Percentiles rank a stretch among this genome's conserved stretches.
Conservation (phyloP, 768 basidiomycete genomes). For the Auricularia cornea region DNA sequence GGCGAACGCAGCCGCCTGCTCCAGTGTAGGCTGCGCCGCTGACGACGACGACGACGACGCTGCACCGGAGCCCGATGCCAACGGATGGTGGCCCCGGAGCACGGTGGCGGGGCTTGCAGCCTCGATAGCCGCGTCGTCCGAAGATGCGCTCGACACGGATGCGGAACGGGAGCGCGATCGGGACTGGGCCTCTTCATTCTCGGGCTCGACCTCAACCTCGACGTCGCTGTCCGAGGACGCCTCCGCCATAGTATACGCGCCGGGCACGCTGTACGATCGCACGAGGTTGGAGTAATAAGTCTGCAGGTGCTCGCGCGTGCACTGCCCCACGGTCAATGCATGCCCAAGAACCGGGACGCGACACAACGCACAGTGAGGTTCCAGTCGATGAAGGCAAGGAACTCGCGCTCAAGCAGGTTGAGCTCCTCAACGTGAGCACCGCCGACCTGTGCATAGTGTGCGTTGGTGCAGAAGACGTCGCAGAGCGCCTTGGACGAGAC, state of each 20-base stretch:
- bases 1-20: background rate
- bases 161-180: background rate
- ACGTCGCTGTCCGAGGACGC: background rate
- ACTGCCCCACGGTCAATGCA: conserved; percentile 52
- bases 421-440: conserved; percentile 88
- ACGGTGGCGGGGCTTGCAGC: background rate
- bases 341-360: background rate
- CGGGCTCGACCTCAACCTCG: background rate
- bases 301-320: conserved; percentile 82
- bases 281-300: conserved; percentile 93
- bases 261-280: conserved; percentile 54
- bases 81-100: background rate
- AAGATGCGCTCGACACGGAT: background rate
- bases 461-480: conserved; percentile 93
- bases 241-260: background rate
- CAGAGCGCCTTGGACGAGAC: conserved; percentile 92
- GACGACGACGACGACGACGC: no score
- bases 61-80: background rate
- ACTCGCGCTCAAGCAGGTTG: conserved; percentile 91
- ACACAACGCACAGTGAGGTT: conserved; percentile 68
- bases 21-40: background rate
- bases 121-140: background rate
- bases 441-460: conserved; percentile 91
- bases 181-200: background rate
- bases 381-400: conserved; percentile 90